Conservation (phyloP, 352 stramenopile genomes). For the Phytophthora constricta region DNA sequence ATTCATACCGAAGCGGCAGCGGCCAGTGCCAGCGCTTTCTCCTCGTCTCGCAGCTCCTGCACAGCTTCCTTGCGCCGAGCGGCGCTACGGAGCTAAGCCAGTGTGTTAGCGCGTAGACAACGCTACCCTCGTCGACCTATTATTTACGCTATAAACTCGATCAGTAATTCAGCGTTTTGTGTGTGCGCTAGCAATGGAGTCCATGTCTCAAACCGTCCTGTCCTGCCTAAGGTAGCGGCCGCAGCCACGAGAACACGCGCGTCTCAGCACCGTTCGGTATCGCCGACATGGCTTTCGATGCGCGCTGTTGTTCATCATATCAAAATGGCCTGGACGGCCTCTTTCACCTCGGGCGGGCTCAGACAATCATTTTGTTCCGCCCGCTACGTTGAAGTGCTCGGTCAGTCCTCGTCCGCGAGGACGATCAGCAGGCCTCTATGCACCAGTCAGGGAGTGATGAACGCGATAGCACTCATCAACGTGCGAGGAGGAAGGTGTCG, state of each 20-base stretch:
- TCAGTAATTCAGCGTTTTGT: too few species aligned
- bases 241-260: too few species aligned
- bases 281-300: background rate
- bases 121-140: slow-evolving; percentile 10
- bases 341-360: slow-evolving; percentile 15
- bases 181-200: too few species aligned
- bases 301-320: slow-evolving; percentile 26
- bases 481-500: background rate
- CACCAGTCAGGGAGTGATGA: background rate
- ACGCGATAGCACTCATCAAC: slow-evolving; percentile 17
- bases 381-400: slow-evolving; percentile 11
- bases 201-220: too few species aligned
- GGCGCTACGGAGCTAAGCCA: background rate
- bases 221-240: too few species aligned
- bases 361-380: slow-evolving; percentile 1
- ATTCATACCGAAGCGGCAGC: slow-evolving; percentile 46
- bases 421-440: too few species aligned
- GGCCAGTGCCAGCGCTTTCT: slow-evolving; percentile 51
- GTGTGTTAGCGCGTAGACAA: too few species aligned
- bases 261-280: background rate
- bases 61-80: slow-evolving; percentile 52
- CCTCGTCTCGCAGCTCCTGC: slow-evolving; percentile 51
- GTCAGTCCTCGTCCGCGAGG: too few species aligned
- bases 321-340: slow-evolving; percentile 19
- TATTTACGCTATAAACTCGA: too few species aligned